Conservation (phyloP, 345 rosid genomes). For the Acer campestre region DNA sequence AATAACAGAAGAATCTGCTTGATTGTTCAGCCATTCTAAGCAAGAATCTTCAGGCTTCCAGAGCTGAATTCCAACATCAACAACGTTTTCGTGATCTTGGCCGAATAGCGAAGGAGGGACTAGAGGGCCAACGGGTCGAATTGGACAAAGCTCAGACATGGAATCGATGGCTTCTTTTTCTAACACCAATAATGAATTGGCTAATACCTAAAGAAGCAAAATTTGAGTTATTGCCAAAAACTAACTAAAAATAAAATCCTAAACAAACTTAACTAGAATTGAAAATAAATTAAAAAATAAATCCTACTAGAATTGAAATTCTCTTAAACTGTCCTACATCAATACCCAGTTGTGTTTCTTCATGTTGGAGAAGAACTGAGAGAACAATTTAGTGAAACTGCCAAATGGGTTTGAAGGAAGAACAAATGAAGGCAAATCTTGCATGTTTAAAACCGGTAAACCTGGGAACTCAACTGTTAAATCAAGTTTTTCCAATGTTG, state of each 20-base stretch:
- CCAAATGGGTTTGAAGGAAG: conserved; percentile 39
- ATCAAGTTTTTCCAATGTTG: conserved; percentile 33
- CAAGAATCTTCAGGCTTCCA: conserved; percentile 45
- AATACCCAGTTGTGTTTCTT: conserved; percentile 39
- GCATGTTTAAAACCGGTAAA: conserved; percentile 34
- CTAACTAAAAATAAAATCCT: too few relatives aligned
- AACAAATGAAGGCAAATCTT: conserved; percentile 55
- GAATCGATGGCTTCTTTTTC: conserved; percentile 43
- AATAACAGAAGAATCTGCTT: conserved; percentile 35
- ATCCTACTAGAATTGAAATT: too few relatives aligned
- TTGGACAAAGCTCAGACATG: conserved; percentile 39
- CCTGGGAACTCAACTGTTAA: conserved; percentile 38
- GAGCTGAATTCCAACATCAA: conserved; percentile 32
- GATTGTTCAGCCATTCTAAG: conserved; percentile 46
- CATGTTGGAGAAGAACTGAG: conserved; percentile 28
- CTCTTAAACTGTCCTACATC: too few relatives aligned
- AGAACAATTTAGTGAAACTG: conserved; percentile 24
- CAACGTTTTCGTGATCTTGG: conserved; percentile 20
- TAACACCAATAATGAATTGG: conserved; percentile 48
- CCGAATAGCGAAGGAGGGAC: conserved; percentile 46
- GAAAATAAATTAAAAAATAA: too few relatives aligned
- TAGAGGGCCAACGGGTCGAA: conserved; percentile 50
- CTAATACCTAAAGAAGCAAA: conserved; percentile 13
- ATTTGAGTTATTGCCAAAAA: too few relatives aligned
- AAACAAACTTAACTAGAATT: too few relatives aligned